Evolutionary conservation across 352 stramenopile species (phyloP), one percentile per base, ranked within the genome.

Genomic region (Phytopythium mirpurense): DNA sequence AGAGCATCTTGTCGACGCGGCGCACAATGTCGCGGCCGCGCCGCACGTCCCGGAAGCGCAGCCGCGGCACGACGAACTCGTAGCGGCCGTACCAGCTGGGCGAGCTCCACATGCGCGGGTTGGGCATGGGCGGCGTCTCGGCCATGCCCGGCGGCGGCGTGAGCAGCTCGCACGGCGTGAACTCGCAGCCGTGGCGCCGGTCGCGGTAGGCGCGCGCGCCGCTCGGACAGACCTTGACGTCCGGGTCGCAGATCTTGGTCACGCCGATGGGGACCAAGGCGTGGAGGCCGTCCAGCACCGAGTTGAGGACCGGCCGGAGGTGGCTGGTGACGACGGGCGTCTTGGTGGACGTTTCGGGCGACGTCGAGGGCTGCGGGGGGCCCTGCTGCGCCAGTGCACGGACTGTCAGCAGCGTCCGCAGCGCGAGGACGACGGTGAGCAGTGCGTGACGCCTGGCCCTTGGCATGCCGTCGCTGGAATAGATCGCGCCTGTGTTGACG

Each of bases 161-260:
- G 0, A 80, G 58, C 18, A 80, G 57, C 35, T 68, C 57, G 42
- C 74, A 84, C 7, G 68, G 68, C 5, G 68, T 73, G 59, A 82
- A 82, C 27, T 59, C 51, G 47, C 71, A 82, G n/a, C 63, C 34
- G 51, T 76, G 59, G 7, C 59, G 47, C 16, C 35, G 51, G 31
- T 79, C 59, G 35, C 70, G 73, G 38, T 70, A 80, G 3, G 63
- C 58, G 36, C 63, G 63, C 4, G 58, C 63, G 50, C 68, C 68
- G 42, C 78, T 65, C 19, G 68, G 60, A 55, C 73, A 84, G 31
- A 65, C 24, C 12, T 68, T 29, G 35, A 62, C 74, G 62, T 82
- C 69, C 1, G 62, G 56, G 2, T 63, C 59, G 46, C 73, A 84
- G 46, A 78, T 56, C 2, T 29, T 60, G 46, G n/a, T 40, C 7